Evolutionary conservation across 306 rosid species (phyloP).

Genomic region (Acacia confusa): DNA sequence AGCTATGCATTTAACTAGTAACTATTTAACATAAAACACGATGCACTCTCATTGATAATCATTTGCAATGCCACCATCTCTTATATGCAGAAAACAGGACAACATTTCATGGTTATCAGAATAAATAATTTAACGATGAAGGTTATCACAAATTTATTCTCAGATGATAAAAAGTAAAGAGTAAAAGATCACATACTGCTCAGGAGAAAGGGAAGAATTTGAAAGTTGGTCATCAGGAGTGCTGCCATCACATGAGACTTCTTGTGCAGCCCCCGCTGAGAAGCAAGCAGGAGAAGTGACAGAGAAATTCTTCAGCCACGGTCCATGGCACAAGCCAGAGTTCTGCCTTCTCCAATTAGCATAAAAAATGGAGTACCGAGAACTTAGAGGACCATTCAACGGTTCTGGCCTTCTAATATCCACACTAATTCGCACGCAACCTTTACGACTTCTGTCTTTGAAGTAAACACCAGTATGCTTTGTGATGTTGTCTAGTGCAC

Average conservation of each 20-base stretch:
- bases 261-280: conserved; percentile 60
- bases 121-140: background rate
- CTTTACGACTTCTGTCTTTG: conserved; percentile 41
- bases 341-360: conserved; percentile 37
- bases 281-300: conserved; percentile 39
- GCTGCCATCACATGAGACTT: conserved; percentile 57
- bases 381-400: conserved; percentile 37
- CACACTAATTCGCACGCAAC: conserved; percentile 47
- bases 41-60: conserved; percentile 7
- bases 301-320: conserved; percentile 42
- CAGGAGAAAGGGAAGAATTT: conserved; percentile 43
- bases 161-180: background rate
- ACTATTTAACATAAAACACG: conserved; percentile 21
- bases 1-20: conserved; percentile 11
- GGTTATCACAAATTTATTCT: background rate
- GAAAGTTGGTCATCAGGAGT: conserved; percentile 49
- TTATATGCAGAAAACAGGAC: conserved; percentile 11
- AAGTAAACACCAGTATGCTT: conserved; percentile 57
- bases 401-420: conserved; percentile 52
- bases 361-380: conserved; percentile 32
- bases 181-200: conserved; percentile 51
- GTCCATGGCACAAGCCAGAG: conserved; percentile 38
- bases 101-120: conserved; percentile 12
- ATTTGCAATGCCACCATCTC: background rate
- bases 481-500: conserved; percentile 43